These are phyloP conservation scores for Ophiocordyceps polyrhachis-furcata DNA, from an alignment of 2,329 filamentous ascomycete species.

Conservation along the genomic window DNA sequence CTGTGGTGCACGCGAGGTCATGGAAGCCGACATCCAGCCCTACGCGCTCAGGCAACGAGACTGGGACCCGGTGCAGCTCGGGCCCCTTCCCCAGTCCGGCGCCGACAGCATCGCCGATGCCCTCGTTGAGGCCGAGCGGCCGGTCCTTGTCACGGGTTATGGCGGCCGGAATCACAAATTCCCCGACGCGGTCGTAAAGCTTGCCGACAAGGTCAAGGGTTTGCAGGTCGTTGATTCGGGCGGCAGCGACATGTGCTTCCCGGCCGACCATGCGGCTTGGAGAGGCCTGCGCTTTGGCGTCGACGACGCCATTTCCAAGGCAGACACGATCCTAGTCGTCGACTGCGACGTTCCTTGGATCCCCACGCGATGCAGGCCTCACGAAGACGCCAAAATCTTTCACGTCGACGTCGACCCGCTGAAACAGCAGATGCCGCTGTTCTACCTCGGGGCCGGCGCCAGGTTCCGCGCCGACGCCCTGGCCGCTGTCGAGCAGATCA, in stretches of 20 bases:
- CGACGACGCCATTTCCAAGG: constrained; percentile 53
- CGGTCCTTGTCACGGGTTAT: constrained; percentile 54
- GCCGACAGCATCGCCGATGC: constrained; percentile 42
- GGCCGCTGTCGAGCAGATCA: constrained; percentile 50
- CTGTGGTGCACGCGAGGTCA: constrained; percentile 58
- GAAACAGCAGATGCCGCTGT: constrained; percentile 55
- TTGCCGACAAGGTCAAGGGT: constrained; percentile 49
- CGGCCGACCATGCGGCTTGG: constrained; percentile 47
- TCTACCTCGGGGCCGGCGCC: constrained; percentile 47
- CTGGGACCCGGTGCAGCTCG: constrained; percentile 54
- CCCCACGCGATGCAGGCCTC: constrained; percentile 48
- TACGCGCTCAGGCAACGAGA: constrained; percentile 48
- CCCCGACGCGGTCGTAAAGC: constrained; percentile 40
- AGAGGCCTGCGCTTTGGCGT: constrained; percentile 55
- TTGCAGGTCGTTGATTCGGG: constrained; percentile 58
- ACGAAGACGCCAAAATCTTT: constrained; percentile 33
- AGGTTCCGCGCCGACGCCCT: constrained; percentile 49
- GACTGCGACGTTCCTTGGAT: constrained; percentile 94
- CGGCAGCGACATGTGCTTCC: constrained; percentile 69
- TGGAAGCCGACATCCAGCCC: constrained; percentile 67
- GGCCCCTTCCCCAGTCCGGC: constrained; percentile 33
- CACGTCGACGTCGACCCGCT: constrained; percentile 48
- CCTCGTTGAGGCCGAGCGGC: constrained; percentile 43
- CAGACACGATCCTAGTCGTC: constrained; percentile 69
- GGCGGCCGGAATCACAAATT: constrained; percentile 47